Evolutionary conservation across 352 stramenopile genomes (phyloP), one percentile per base, ranked within the genome.

Genomic region (Globisporangium megalacanthum): DNA sequence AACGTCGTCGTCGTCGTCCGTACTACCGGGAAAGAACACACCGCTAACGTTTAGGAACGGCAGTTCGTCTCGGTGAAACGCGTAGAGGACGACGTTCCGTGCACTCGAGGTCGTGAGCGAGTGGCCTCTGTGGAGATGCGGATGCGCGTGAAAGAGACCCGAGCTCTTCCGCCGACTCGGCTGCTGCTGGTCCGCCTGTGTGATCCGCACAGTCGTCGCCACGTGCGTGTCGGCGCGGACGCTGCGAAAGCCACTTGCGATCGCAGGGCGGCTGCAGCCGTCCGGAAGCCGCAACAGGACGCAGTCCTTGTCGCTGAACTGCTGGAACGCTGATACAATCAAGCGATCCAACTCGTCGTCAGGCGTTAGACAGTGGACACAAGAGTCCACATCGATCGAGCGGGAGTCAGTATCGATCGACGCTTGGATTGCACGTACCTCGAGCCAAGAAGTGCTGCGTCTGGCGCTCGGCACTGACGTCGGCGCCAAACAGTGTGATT

Each of bases 31-130:
- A 9, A 73, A 68, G 36, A 70, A 80, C 9, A 73, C 72, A 10
- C 50, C 50, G 22, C 50, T 42, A 6, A 58, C 44, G 22, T 49
- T 71, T 19, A 86, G 61, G 58, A 86, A 91, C 22, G 77, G 73
- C 58, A 91, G 56, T 50, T 88, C 77, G 47, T 84, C 70, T 20
- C 80, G 80, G 48, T 89, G 76, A 50, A 88, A 83, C 33, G 68
- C 76, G 61, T 81, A 89, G 29, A 90, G 29, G 5, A 78, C 60
- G 8, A 64, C 66, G 10, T 62, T 66, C 47, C 69, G 65, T 17
- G 10, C 33, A 20, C 62, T 57, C n/a, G 66, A 59, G n/a, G 37
- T 8, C 14, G 67, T 63, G 39, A 49, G 41, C 20, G 58, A 62
- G 25, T 46, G 39, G 6, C 48, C 48, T 61, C 50, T 58, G 8